These are phyloP conservation scores for Zymoseptoria tritici DNA, from an alignment of 2,329 filamentous ascomycete species.

Conservation along the genomic window DNA sequence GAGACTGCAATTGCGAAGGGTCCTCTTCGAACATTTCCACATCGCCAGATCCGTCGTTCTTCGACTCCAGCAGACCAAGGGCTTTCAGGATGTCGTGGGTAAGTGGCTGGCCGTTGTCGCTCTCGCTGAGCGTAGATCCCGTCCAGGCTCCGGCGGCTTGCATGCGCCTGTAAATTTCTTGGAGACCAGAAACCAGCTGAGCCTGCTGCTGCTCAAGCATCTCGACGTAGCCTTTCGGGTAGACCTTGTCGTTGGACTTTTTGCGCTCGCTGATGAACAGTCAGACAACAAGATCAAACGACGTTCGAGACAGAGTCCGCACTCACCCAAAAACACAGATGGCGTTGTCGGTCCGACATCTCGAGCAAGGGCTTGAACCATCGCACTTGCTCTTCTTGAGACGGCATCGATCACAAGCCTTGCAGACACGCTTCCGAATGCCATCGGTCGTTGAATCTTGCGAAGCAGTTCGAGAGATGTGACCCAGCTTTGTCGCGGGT, in stretches of 20 bases:
- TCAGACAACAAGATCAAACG: background rate
- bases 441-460: constrained; percentile 22
- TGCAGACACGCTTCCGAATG: constrained; percentile 54
- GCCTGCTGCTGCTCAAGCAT: constrained; percentile 60
- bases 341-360: constrained; percentile 57
- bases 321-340: constrained; percentile 54
- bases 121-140: constrained; percentile 45
- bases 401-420: constrained; percentile 59
- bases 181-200: constrained; percentile 54
- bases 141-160: constrained; percentile 49
- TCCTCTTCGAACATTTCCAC: constrained; percentile 53
- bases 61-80: constrained; percentile 49
- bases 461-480: constrained; percentile 18
- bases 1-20: constrained; percentile 47
- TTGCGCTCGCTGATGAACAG: constrained; percentile 44
- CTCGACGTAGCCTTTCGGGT: constrained; percentile 61
- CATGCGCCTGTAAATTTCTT: constrained; percentile 51
- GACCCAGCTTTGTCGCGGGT: constrained; percentile 18
- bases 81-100: constrained; percentile 58
- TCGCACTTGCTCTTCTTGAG: constrained; percentile 64
- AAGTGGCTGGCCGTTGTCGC: constrained; percentile 48
- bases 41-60: constrained; percentile 39
- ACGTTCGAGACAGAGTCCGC: background rate
- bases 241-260: constrained; percentile 59
- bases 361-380: constrained; percentile 52